A percentile compares a stretch with the other conserved stretches of the same genome.
These are phyloP conservation scores for Phytopythium litorale DNA, from an alignment of 352 stramenopile genomes.

Conservation along the genomic window DNA sequence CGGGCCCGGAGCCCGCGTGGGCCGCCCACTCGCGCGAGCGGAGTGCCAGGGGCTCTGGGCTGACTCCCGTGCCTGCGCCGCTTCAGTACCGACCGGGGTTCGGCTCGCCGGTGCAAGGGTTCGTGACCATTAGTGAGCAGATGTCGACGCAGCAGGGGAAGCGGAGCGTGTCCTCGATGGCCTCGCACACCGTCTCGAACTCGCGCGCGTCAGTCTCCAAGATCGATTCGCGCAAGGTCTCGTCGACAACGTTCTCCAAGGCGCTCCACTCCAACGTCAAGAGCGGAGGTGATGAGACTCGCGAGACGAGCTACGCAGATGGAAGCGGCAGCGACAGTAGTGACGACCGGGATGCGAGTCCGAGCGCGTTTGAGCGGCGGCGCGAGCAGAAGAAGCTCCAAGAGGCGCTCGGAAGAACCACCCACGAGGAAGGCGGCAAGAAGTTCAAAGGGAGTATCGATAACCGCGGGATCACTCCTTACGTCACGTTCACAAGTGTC, in stretches of 20 bases:
- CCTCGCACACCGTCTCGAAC: background rate
- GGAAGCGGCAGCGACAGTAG: constrained; percentile 5
- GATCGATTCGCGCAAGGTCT: background rate
- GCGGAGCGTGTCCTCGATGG: background rate
- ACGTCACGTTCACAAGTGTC: constrained; percentile 53
- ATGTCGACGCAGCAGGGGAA: background rate
- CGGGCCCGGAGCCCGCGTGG: background rate
- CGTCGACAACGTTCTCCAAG: background rate
- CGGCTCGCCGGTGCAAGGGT: background rate
- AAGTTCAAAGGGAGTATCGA: constrained; percentile 44
- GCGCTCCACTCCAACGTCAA: background rate
- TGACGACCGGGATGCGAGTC: background rate
- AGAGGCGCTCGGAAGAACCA: constrained; percentile 16
- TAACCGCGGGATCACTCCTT: constrained; percentile 54
- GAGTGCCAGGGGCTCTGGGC: background rate
- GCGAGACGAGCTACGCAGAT: background rate
- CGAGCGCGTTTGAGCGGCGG: constrained; percentile 15
- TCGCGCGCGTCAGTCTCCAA: background rate
- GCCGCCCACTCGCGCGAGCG: background rate
- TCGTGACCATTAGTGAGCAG: background rate
- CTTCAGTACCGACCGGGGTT: background rate
- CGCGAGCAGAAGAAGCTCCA: constrained; percentile 21
- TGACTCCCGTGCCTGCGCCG: background rate
- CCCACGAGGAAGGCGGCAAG: constrained; percentile 44
- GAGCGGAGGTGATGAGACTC: background rate